phyloP scores from a whole-genome alignment of 2,329 filamentous ascomycete genomes.

The Lachnellula arida region DNA sequence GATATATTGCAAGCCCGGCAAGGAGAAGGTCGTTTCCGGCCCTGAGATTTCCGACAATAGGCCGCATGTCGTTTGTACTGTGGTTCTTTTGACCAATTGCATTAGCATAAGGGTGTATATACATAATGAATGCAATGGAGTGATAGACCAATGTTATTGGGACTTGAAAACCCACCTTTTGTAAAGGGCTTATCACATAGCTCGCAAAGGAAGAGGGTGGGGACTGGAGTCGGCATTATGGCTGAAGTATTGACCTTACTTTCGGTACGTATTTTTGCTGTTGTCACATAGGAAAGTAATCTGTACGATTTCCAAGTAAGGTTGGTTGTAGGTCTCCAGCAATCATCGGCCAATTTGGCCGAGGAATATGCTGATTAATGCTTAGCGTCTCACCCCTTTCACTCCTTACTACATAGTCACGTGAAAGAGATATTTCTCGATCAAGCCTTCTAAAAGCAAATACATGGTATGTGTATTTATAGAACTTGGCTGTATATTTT shows the following conservation, averaged over 20 bases:
- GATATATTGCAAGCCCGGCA: conserved; percentile 22
- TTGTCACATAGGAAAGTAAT: background rate
- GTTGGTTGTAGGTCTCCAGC: background rate
- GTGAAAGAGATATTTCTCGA: no score
- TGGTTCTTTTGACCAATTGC: background rate
- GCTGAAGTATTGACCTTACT: background rate
- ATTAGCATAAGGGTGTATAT: background rate
- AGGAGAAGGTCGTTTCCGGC: conserved; percentile 1
- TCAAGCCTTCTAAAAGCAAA: no score
- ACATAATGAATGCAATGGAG: background rate
- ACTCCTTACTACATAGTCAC: no score
- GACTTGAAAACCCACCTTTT: background rate
- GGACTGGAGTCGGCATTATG: background rate
- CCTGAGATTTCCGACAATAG: background rate
- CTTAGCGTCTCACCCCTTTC: no score
- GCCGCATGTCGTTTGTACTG: background rate
- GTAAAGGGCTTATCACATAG: background rate
- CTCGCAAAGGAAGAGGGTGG: background rate
- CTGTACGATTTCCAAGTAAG: background rate
- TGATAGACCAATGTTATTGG: background rate
- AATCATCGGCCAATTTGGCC: background rate
- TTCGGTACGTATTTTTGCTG: background rate
- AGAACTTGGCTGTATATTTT: no score
- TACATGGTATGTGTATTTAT: no score
- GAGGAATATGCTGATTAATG: background rate